Evolutionary conservation across 208 protist species (phyloP), one percentile per base, ranked within the genome.

Genomic region (Leishmania aethiopica): DNA sequence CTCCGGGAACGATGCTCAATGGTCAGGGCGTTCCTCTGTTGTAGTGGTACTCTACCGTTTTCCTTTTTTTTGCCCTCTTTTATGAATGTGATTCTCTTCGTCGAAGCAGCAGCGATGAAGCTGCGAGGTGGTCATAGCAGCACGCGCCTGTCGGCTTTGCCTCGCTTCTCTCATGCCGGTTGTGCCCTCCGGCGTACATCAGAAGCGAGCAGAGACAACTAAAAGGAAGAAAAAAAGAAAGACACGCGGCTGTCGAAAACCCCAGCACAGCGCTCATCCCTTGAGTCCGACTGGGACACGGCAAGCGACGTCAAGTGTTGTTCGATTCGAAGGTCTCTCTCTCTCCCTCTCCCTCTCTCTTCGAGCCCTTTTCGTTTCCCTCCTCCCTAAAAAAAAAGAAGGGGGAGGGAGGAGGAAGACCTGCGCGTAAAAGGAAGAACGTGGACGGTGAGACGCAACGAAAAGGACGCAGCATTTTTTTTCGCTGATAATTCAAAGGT

Each of bases 21-120:
- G 92, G 91, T 3, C 91, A 96, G 81, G 93, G 92, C 25, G 92
- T 96, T 45, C 92, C 92, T 8, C 83, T 93, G 25, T 77, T 95
- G 60, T 79, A 89, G 74, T 89, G 91, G 80, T 10, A 10, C 35
- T 47, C 49, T 45, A 55, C 47, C 13, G 22, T 19, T n/a, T 28
- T 53, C 60, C 45, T 40, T 19, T 82, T 37, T 15, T 42, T 77
- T 42, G 22, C 57, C 51, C 32, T 62, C 28, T 79, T 71, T 86
- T 60, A n/a, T 78, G 49, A 60, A 13, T 62, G 66, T 47, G 32
- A 17, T 35, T 75, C 25, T 81, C 19, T 53, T 55, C 66, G 37
- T n/a, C 59, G 40, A 40, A 40, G 72, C 72, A n/a, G 49, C n/a
- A 22, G 72, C 49, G 37, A 45, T 60, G 15, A 32, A 11, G 15